A percentile compares a stretch with the other conserved stretches of the same genome.
These are phyloP conservation scores for Beauveria australis DNA, from an alignment of 2,329 filamentous ascomycete species.

Conservation along the genomic window DNA sequence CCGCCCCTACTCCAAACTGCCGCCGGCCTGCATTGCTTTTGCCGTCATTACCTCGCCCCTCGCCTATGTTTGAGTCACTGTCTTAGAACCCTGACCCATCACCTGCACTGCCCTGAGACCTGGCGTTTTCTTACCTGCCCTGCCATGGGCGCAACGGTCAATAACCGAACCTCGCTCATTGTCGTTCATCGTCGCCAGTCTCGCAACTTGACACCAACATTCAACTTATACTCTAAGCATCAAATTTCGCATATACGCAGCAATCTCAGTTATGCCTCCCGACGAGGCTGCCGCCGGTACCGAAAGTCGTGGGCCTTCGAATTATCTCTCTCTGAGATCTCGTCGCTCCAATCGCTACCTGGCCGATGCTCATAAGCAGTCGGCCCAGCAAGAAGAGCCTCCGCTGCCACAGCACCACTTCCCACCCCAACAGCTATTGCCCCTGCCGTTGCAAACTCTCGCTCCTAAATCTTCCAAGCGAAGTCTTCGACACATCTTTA, in stretches of 20 bases:
- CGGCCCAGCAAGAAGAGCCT: neutral
- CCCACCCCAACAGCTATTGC: neutral
- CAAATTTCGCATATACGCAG: neutral
- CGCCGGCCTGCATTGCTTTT: neutral
- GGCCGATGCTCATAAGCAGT: conserved; percentile 1
- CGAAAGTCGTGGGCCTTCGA: conserved; percentile 4
- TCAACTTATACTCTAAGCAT: neutral
- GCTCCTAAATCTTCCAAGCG: conserved; percentile 1
- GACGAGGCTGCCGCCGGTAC: conserved; percentile 1
- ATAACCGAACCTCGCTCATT: conserved; percentile 3
- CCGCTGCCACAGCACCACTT: neutral
- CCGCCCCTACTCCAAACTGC: neutral
- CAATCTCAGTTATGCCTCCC: conserved; percentile 1
- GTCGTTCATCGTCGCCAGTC: neutral
- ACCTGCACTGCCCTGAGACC: neutral
- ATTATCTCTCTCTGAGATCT: conserved; percentile 11
- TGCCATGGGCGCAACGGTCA: conserved; percentile 6
- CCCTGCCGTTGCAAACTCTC: neutral
- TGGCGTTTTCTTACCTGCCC: conserved; percentile 2
- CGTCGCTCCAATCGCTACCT: conserved; percentile 4
- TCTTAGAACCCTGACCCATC: conserved; percentile 3
- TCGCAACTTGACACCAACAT: conserved; percentile 1
- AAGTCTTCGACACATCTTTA: conserved; percentile 11
- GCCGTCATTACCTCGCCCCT: conserved; percentile 1
- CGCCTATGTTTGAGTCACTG: conserved; percentile 10